Percentiles rank a stretch among this genome's conserved stretches.
phyloP scores from a whole-genome alignment of 1,284 basidiomycete species.

The Cutaneotrichosporon sp. region DNA sequence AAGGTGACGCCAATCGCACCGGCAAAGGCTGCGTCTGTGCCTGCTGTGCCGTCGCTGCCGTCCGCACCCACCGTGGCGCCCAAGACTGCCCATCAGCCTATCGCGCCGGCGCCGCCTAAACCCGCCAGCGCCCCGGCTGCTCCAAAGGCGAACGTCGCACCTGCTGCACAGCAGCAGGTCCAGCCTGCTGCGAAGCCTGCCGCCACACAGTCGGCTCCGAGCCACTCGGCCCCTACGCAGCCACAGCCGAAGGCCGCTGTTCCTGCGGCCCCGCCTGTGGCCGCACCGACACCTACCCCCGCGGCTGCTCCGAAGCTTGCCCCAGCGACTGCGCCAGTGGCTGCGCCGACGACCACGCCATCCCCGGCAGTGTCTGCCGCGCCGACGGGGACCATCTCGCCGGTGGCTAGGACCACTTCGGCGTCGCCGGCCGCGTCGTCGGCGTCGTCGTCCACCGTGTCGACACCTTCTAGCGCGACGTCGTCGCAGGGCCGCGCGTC shows the following conservation, averaged over 20 bases:
- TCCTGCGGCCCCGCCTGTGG: not conserved
- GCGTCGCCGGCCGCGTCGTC: constrained; percentile 9
- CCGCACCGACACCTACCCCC: constrained; percentile 3
- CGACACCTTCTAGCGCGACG: not conserved
- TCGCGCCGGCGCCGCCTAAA: not conserved
- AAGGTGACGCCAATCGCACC: not conserved
- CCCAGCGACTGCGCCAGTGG: not conserved
- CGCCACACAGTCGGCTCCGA: no score
- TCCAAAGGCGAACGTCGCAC: not conserved
- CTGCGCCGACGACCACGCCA: not conserved
- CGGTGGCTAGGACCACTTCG: constrained; percentile 10
- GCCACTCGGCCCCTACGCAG: no score
- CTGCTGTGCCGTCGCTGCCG: not conserved
- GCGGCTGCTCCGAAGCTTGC: constrained; percentile 1
- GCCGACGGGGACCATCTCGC: constrained; percentile 14
- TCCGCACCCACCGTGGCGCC: not conserved
- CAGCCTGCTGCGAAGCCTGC: not conserved
- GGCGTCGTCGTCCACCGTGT: constrained; percentile 4
- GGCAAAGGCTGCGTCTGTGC: not conserved
- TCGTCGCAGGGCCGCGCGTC: constrained; percentile 3
- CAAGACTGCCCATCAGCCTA: no score
- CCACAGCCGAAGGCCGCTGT: not conserved
- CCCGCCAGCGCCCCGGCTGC: not conserved
- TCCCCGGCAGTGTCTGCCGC: not conserved
- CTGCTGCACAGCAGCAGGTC: not conserved